phyloP scores from a whole-genome alignment of 345 rosid genomes.

The Theobroma cacao region DNA sequence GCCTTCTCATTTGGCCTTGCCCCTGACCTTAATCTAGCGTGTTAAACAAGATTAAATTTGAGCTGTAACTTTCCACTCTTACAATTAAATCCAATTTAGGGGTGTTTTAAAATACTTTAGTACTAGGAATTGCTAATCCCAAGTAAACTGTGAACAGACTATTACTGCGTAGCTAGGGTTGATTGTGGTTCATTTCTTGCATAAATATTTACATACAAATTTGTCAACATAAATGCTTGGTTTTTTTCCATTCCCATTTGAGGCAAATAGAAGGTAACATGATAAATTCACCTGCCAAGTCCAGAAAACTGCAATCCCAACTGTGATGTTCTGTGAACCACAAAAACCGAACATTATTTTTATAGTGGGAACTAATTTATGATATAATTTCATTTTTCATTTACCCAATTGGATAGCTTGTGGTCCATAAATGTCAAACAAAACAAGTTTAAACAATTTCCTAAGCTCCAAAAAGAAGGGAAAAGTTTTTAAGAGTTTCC shows the following conservation, averaged over 20 bases:
- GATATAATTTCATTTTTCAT: background rate
- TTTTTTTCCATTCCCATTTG: background rate
- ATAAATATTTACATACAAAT: background rate
- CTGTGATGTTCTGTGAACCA: background rate
- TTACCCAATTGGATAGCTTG: background rate
- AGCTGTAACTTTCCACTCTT: background rate
- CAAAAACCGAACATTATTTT: background rate
- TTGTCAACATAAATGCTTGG: background rate
- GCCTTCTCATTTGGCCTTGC: background rate
- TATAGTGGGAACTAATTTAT: background rate
- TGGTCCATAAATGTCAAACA: background rate
- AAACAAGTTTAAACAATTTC: background rate
- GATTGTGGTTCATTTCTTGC: background rate
- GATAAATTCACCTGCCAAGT: background rate
- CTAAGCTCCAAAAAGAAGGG: background rate
- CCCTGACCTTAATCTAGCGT: background rate
- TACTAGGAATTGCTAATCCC: background rate
- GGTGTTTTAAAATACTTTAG: background rate
- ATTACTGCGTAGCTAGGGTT: background rate
- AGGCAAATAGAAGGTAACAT: background rate
- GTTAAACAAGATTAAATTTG: background rate
- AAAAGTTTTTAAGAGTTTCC: background rate
- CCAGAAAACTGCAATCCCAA: background rate
- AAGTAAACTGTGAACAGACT: background rate
- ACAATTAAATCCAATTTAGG: background rate